Evolutionary conservation across 2,329 filamentous ascomycete species (phyloP).

Genomic region (Cordyceps pruinosa): DNA sequence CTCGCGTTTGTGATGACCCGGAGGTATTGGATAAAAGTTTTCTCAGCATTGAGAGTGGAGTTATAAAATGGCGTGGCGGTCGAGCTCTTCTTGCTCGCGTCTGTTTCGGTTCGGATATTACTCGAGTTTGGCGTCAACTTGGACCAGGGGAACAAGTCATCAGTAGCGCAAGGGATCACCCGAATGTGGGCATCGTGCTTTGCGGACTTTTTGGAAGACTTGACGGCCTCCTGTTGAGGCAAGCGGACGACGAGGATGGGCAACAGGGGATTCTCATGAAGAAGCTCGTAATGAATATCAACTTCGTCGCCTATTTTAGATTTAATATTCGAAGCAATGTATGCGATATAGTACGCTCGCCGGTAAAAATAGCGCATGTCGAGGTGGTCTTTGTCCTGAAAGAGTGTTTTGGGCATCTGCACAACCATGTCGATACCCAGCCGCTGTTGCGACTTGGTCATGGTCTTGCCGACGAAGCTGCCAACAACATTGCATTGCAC

Average conservation of each 20-base stretch:
- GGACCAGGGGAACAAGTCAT: constrained; percentile 59
- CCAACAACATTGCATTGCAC: constrained; percentile 79
- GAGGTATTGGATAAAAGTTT: constrained; percentile 65
- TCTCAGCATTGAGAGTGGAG: constrained; percentile 72
- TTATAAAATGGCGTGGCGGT: constrained; percentile 80
- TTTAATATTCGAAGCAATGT: constrained; percentile 65
- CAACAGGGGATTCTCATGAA: constrained; percentile 69
- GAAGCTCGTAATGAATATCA: constrained; percentile 54
- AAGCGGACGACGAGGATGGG: constrained; percentile 52
- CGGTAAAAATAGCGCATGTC: constrained; percentile 95
- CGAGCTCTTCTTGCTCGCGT: constrained; percentile 34
- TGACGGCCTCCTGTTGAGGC: constrained; percentile 16
- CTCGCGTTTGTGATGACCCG: constrained; percentile 65
- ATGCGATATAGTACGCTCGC: constrained; percentile 82
- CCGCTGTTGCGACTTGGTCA: constrained; percentile 54
- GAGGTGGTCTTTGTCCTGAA: constrained; percentile 91
- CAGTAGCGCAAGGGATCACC: constrained; percentile 68
- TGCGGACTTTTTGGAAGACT: constrained; percentile 20
- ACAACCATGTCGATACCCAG: constrained; percentile 75
- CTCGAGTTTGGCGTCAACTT: constrained; percentile 67
- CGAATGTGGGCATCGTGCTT: constrained; percentile 54
- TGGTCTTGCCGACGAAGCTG: constrained; percentile 73
- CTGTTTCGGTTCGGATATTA: constrained; percentile 54
- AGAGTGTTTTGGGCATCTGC: constrained; percentile 71
- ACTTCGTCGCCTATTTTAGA: constrained; percentile 46